Base-by-base conservation (phyloP, 805 yeast species). In the Pichia kluyveri region DNA sequence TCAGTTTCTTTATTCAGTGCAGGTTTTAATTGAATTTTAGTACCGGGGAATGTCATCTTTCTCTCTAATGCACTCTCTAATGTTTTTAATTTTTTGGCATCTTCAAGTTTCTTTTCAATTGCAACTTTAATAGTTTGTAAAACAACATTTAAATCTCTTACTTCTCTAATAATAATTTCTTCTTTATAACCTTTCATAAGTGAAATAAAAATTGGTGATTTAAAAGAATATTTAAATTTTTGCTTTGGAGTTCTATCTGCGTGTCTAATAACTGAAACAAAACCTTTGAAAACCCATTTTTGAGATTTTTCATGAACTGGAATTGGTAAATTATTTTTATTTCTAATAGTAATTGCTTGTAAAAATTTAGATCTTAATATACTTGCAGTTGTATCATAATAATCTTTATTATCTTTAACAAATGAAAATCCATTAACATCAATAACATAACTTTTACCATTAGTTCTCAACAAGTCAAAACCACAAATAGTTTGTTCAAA, bases 171-270 rank as follows among this genome's bases (percentile, higher is more conserved):
- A 47, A 93, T 93, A 19, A 93, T 96, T 61, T 93, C 99, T 60
- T 89, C 96, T 56, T 84, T 88, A 60, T 93, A 96, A 3, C 97
- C 98, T 65, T 91, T 91, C 55, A 93, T 69, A 48, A 93, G 67
- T 0, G 93, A 86, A 41, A 89, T 80, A 60, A 93, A 93, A 11
- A 87, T 74, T 7, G 88, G 90, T 2, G 95, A 83, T 55, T 83
- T 82, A 71, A 93, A 93, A 0, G 97, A 89, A 67, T 88, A 95
- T 63, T 93, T 93, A 70, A 93, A 87, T 65, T 93, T 93, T 69
- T 93, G 99, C 65, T 93, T 93, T 15, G 99, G 99, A 0, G 99
- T 93, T 63, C 99, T 79, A 63, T 93, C 99, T 8, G 98, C 99
- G 66, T 93, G 99, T 57, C 99, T 80, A 47, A 93, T 83, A 30